These are phyloP conservation scores for Colletotrichum spinosum DNA, from an alignment of 2,329 filamentous ascomycete genomes.

Conservation along the genomic window DNA sequence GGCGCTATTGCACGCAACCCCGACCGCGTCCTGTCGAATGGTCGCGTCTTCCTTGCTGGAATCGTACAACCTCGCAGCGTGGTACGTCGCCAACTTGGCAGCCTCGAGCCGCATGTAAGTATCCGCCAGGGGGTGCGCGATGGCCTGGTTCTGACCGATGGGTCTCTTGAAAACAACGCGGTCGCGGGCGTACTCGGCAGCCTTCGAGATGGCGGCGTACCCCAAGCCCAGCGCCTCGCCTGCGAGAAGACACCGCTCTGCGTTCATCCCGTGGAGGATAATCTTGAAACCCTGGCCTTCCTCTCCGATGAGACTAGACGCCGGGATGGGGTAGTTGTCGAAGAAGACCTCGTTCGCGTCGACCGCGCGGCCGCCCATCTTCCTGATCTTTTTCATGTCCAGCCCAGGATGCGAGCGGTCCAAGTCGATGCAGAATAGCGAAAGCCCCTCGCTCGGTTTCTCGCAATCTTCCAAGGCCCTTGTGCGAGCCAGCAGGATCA, in stretches of 20 bases:
- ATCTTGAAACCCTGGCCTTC: slow-evolving; percentile 85
- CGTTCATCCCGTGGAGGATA: slow-evolving; percentile 84
- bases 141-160: slow-evolving; percentile 75
- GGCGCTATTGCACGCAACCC: slow-evolving; percentile 75
- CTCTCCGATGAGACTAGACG: slow-evolving; percentile 73
- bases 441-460: slow-evolving; percentile 80
- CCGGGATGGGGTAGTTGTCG: slow-evolving; percentile 78
- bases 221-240: slow-evolving; percentile 85
- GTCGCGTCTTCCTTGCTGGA: slow-evolving; percentile 60
- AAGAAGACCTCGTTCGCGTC: slow-evolving; percentile 93
- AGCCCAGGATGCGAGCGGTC: slow-evolving; percentile 70
- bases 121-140: slow-evolving; percentile 74
- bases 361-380: slow-evolving; percentile 86
- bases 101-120: slow-evolving; percentile 75
- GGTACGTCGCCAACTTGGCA: slow-evolving; percentile 73
- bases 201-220: slow-evolving; percentile 75
- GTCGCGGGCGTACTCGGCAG: slow-evolving; percentile 74
- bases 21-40: slow-evolving; percentile 67
- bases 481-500: slow-evolving; percentile 85
- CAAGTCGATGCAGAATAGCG: slow-evolving; percentile 84
- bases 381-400: slow-evolving; percentile 78
- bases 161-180: slow-evolving; percentile 73
- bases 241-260: slow-evolving; percentile 79
- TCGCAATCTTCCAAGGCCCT: slow-evolving; percentile 74
- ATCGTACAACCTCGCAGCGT: slow-evolving; percentile 73